phyloP scores from a whole-genome alignment of 2,329 filamentous ascomycete species.

The Fusarium neocosmosporiellum region DNA sequence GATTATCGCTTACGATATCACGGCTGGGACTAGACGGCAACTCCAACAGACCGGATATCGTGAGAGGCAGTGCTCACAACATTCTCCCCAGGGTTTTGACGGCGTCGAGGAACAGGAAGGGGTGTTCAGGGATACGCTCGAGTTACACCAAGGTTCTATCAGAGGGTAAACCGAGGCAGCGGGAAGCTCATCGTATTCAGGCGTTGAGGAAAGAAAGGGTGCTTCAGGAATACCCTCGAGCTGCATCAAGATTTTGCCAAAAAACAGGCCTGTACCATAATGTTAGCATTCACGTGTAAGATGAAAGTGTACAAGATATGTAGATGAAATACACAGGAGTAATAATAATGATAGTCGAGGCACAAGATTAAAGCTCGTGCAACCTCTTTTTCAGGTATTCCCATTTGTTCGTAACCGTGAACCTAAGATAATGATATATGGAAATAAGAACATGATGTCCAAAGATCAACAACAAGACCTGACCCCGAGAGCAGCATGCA shows the following conservation, averaged over 20 bases:
- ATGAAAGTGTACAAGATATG: not conserved
- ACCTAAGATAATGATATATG: constrained; percentile 36
- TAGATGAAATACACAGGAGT: not conserved
- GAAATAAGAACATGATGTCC: constrained; percentile 4
- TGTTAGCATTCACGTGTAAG: not conserved
- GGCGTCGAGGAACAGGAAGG: not conserved
- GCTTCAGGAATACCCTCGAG: not conserved
- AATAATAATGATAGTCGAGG: not conserved
- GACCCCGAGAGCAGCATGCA: constrained; percentile 33
- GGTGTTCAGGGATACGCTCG: not conserved
- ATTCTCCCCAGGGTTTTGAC: no score
- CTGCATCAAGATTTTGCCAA: not conserved
- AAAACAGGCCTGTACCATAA: not conserved
- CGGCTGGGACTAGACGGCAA: no score
- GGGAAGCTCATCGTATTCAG: not conserved
- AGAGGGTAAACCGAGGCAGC: not conserved
- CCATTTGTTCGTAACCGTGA: constrained; percentile 39
- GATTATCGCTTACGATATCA: not conserved
- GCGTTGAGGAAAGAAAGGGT: not conserved
- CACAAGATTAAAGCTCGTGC: constrained; percentile 14
- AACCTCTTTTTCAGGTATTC: constrained; percentile 31
- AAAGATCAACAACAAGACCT: constrained; percentile 23
- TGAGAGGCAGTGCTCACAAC: no score
- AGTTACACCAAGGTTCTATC: not conserved
- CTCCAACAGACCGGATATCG: no score